Evolutionary conservation across 768 basidiomycete species (phyloP).

Genomic region (Kwoniella sp.): DNA sequence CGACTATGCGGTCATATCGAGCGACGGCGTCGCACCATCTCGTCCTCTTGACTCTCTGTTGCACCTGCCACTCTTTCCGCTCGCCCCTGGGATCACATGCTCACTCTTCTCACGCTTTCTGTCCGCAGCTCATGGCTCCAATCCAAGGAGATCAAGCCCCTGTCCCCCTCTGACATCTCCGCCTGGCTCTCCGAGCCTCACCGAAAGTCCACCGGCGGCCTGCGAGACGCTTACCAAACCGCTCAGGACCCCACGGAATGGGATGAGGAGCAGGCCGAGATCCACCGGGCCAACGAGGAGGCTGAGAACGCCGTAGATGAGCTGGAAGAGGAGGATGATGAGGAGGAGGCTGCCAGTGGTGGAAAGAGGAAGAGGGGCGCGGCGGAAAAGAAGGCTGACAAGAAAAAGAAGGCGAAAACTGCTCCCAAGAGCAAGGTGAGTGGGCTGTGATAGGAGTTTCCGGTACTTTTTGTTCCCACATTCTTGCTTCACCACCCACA

Average conservation of each 20-base stretch:
- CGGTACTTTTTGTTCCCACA: background rate
- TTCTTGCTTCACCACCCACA: too few relatives aligned
- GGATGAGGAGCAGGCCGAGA: constrained; percentile 55
- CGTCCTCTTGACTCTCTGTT: background rate
- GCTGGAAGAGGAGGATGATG: constrained; percentile 78
- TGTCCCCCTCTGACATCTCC: constrained; percentile 78
- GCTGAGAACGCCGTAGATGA: constrained; percentile 75
- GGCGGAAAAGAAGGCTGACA: constrained; percentile 65
- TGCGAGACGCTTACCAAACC: constrained; percentile 74
- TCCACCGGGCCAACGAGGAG: constrained; percentile 58
- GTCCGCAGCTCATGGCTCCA: constrained; percentile 75
- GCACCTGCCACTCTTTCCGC: background rate
- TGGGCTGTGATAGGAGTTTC: background rate
- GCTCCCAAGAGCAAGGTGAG: constrained; percentile 70
- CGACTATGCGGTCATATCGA: background rate
- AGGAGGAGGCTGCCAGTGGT: constrained; percentile 66
- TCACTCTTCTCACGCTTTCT: background rate
- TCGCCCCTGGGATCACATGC: background rate
- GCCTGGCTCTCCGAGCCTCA: constrained; percentile 69
- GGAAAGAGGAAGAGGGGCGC: constrained; percentile 67
- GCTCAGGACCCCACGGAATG: constrained; percentile 73
- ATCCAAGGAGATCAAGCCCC: constrained; percentile 76
- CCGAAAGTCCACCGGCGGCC: constrained; percentile 73
- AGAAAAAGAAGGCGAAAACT: constrained; percentile 64
- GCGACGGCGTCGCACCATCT: background rate